Evolutionary conservation across 208 protist genomes (phyloP), one percentile per base, ranked within the genome.

Genomic region (Crithidia acanthocephali): DNA sequence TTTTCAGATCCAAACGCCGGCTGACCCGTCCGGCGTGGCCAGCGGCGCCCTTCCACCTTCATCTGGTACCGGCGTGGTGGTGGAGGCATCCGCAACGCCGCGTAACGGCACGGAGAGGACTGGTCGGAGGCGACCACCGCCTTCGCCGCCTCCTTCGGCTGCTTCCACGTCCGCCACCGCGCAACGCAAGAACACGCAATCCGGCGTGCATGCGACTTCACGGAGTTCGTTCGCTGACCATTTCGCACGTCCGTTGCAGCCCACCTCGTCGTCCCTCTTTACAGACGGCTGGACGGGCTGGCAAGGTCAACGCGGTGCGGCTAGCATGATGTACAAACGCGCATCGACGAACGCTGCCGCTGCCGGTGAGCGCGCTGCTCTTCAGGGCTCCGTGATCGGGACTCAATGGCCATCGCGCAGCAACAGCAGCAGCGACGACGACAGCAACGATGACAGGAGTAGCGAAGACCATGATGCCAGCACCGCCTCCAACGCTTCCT

Each of bases 1-100:
- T 20, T 56, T 85, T 22, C 60, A 74, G 47, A 40, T 79, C 33
- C 62, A 33, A 23, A 3, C 2, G 15, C 2, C 50, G n/a, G 20
- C 27, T 22, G 44, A 25, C 47, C 20, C 10, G 6, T 53, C 44
- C 1, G 2, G 32, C 2, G 25, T 6, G n/a, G 20, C 22, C 2
- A 44, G 18, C 16, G 50, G 6, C 8, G 50, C 5, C 2, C 5
- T 16, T 42, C 9, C 37, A 42, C 13, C 13, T 13, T 42, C n/a
- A n/a, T n/a, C n/a, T n/a, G n/a, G n/a, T n/a, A n/a, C n/a, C n/a
- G n/a, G n/a, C n/a, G n/a, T n/a, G n/a, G n/a, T n/a, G n/a, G n/a
- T n/a, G n/a, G n/a, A n/a, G n/a, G n/a, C n/a, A n/a, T n/a, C n/a
- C n/a, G n/a, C n/a, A n/a, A n/a, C n/a, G n/a, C n/a, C n/a, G n/a